These are phyloP conservation scores for Geranomyces variabilis DNA, from an alignment of 192 early-diverging fungal genomes.

Conservation along the genomic window DNA sequence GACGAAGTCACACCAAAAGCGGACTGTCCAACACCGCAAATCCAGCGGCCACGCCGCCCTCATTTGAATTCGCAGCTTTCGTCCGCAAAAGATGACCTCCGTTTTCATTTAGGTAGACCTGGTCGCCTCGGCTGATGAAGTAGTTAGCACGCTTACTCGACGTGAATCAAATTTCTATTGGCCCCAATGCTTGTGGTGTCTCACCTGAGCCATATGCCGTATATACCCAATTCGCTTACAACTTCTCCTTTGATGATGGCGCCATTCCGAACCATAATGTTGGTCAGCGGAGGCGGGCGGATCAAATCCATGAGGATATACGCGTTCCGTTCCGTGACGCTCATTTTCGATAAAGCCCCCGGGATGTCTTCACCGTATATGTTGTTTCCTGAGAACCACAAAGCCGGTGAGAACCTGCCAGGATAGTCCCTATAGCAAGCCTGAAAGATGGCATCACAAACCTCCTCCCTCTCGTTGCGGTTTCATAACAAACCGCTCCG, in stretches of 20 bases:
- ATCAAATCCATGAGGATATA: conserved; percentile 98
- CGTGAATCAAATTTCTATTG: neutral
- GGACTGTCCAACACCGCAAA: conserved; percentile 91
- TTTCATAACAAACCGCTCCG: conserved; percentile 83
- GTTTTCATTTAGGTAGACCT: conserved; percentile 69
- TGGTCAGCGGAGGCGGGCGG: conserved; percentile 70
- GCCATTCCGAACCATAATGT: conserved; percentile 79
- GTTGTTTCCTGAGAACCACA: conserved; percentile 74
- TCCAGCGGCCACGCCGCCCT: conserved; percentile 96
- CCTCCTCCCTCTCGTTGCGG: conserved; percentile 97
- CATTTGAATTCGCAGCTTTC: conserved; percentile 79
- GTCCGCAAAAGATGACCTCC: conserved; percentile 93
- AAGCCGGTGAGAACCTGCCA: neutral
- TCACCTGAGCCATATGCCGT: conserved; percentile 86
- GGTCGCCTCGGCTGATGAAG: conserved; percentile 54
- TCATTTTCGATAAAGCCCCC: conserved; percentile 52
- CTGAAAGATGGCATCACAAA: neutral
- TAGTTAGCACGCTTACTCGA: neutral
- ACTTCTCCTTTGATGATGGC: conserved; percentile 71
- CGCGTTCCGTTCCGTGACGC: conserved; percentile 70
- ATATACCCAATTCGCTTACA: conserved; percentile 92
- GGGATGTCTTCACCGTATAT: conserved; percentile 87
- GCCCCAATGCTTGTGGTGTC: neutral
- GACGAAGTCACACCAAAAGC: conserved; percentile 54
- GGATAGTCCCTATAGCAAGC: too few relatives aligned